These are phyloP conservation scores for Leishmania aethiopica DNA, from an alignment of 208 protist species.

Conservation along the genomic window DNA sequence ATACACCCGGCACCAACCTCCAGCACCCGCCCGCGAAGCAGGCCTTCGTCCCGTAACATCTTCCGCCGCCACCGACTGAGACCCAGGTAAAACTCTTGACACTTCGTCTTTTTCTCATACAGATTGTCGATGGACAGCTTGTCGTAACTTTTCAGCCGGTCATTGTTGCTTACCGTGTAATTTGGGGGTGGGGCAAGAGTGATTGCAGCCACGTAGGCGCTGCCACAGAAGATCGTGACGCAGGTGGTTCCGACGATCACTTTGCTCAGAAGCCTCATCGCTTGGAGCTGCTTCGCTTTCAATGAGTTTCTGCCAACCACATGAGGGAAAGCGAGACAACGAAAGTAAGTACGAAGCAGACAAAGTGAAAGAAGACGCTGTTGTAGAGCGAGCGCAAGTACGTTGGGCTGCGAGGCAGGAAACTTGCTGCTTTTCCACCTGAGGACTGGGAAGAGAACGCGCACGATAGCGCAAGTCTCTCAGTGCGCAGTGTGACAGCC, in stretches of 20 bases:
- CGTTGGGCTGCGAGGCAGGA: not conserved
- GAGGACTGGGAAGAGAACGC: not conserved
- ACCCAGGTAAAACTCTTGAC: conserved; percentile 86
- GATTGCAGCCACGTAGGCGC: conserved; percentile 67
- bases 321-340: conserved; percentile 7
- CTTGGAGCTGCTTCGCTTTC: not conserved
- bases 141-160: conserved; percentile 77
- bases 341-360: not conserved
- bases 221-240: conserved; percentile 68
- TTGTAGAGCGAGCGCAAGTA: not conserved
- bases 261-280: conserved; percentile 47
- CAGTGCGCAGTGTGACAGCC: not conserved
- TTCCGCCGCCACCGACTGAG: conserved; percentile 73
- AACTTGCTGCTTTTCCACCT: not conserved
- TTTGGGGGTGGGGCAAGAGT: conserved; percentile 65
- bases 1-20: conserved; percentile 88
- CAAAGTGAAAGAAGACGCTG: not conserved
- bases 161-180: conserved; percentile 76
- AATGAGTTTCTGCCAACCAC: not conserved
- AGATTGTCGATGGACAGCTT: conserved; percentile 56
- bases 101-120: conserved; percentile 83
- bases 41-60: conserved; percentile 69
- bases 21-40: conserved; percentile 70
- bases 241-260: conserved; percentile 59
- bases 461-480: not conserved